Conservation (phyloP, 495 filamentous ascomycete species). For the Tuber borchii region DNA sequence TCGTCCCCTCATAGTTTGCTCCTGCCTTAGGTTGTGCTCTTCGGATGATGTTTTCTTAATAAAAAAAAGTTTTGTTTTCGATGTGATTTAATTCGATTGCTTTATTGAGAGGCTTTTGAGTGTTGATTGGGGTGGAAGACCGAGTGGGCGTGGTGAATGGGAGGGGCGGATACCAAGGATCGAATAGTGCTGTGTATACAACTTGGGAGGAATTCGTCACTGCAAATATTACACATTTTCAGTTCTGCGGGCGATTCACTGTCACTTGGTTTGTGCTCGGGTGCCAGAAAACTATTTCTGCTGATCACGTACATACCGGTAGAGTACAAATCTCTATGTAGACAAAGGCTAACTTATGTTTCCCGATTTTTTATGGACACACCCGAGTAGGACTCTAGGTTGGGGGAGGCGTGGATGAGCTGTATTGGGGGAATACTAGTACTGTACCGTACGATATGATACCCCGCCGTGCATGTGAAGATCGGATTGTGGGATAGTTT, state of each 20-base stretch:
- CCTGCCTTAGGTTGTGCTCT: slow-evolving; percentile 20
- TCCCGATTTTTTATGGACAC: no score
- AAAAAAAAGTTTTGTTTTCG: slow-evolving; percentile 1
- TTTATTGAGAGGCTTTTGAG: background rate
- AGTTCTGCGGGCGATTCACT: background rate
- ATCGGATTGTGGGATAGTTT: background rate
- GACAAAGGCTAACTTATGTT: no score
- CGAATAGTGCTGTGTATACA: background rate
- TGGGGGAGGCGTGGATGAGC: background rate
- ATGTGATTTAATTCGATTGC: background rate
- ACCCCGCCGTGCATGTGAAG: background rate
- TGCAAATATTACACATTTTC: background rate
- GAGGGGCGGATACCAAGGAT: background rate
- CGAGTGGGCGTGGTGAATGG: background rate
- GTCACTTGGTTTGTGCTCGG: background rate
- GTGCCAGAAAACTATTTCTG: no score
- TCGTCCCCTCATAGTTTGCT: slow-evolving; percentile 15
- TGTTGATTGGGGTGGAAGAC: background rate
- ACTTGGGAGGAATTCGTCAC: background rate
- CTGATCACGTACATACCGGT: no score
- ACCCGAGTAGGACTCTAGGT: background rate
- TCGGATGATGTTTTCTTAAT: background rate
- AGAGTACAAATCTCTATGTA: no score
- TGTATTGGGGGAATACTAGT: background rate
- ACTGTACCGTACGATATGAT: no score